These are phyloP conservation scores for Leptographium galeiforme DNA, from an alignment of 2,329 filamentous ascomycete genomes.

Conservation along the genomic window DNA sequence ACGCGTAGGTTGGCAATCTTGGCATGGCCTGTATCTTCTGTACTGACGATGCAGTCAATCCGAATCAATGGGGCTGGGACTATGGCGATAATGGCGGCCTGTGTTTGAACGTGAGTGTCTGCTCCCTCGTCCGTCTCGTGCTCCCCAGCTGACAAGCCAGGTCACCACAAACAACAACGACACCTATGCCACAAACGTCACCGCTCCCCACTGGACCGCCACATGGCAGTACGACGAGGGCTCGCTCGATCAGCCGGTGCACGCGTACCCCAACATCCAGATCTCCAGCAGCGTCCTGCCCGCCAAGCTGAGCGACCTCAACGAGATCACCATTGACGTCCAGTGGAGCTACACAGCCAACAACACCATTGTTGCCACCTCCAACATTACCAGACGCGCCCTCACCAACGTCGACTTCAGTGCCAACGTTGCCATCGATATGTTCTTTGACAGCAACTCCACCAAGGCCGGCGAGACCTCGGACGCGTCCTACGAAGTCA, in stretches of 20 bases:
- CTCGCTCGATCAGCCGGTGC: constrained; percentile 28
- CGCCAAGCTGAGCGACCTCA: constrained; percentile 22
- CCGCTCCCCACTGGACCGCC: constrained; percentile 35
- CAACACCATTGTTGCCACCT: not conserved
- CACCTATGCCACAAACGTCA: constrained; percentile 31
- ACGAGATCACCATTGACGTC: constrained; percentile 27
- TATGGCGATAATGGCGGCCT: constrained; percentile 24
- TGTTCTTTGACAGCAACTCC: constrained; percentile 38
- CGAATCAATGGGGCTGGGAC: constrained; percentile 39
- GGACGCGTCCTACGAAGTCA: constrained; percentile 4
- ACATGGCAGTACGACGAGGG: constrained; percentile 36
- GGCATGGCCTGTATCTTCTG: constrained; percentile 2
- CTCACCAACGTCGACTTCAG: constrained; percentile 21
- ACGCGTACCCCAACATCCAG: constrained; percentile 41
- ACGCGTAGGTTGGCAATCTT: constrained; percentile 23
- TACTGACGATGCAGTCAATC: constrained; percentile 29
- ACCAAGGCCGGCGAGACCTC: not conserved
- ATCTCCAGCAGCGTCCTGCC: constrained; percentile 30
- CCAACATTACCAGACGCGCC: not conserved
- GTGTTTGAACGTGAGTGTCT: constrained; percentile 37
- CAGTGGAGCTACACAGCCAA: constrained; percentile 28
- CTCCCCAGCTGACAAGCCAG: constrained; percentile 15
- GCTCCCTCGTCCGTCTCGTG: not conserved
- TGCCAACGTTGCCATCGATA: constrained; percentile 43
- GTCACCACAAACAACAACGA: constrained; percentile 35